phyloP scores from a whole-genome alignment of 169 alveolate species.

The Amoebophrya sp. region DNA sequence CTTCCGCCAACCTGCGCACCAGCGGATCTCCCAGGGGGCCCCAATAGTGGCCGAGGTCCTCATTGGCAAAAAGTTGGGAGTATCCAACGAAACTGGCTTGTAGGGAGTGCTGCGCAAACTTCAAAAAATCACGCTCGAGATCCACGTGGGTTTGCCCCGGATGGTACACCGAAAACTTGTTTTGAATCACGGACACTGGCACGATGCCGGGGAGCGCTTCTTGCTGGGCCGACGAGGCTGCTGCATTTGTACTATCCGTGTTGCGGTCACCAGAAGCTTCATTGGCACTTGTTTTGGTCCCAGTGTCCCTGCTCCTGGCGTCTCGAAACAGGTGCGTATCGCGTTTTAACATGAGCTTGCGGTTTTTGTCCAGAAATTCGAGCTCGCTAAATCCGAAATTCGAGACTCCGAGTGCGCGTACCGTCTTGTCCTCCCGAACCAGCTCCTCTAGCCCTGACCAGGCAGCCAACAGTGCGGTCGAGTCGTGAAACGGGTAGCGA shows the following conservation, averaged over 20 bases:
- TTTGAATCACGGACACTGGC: neutral
- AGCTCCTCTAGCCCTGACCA: neutral
- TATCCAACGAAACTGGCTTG: neutral
- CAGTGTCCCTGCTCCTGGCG: too few species aligned
- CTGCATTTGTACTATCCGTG: too few species aligned
- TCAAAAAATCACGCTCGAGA: neutral
- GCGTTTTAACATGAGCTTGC: too few species aligned
- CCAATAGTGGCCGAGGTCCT: neutral
- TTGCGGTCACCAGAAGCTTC: too few species aligned
- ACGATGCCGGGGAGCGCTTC: too few species aligned
- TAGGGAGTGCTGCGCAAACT: neutral
- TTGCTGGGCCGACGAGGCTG: too few species aligned
- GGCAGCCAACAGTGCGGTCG: neutral
- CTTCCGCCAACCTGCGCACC: neutral
- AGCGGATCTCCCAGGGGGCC: neutral
- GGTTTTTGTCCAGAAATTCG: neutral
- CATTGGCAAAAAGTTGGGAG: slow-evolving; percentile 6
- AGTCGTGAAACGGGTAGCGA: neutral
- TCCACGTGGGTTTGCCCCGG: neutral
- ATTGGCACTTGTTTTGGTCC: too few species aligned
- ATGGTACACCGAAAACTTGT: neutral
- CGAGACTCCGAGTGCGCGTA: neutral
- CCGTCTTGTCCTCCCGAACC: neutral
- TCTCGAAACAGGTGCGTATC: too few species aligned
- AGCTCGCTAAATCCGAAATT: neutral